Conservation (phyloP, 2,329 filamentous ascomycete genomes). For the Colletotrichum sp. region DNA sequence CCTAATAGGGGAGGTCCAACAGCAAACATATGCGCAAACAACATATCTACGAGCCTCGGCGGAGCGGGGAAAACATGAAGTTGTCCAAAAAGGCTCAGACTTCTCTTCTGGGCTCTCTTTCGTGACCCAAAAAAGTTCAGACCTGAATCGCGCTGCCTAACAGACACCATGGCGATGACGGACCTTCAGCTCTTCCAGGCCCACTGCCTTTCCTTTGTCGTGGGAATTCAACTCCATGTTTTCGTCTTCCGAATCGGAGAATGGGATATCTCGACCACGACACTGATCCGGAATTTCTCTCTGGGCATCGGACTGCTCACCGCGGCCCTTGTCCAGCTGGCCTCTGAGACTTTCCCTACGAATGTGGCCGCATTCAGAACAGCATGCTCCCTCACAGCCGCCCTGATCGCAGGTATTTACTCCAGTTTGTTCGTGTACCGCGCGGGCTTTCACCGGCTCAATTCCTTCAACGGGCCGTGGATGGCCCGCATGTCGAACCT, state of each 20-base stretch:
- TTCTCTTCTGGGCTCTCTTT: not conserved
- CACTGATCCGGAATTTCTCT: slow-evolving; percentile 13
- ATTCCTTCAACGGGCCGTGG: slow-evolving; percentile 31
- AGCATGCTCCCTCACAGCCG: not conserved
- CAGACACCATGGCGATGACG: not conserved
- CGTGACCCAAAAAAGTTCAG: not conserved
- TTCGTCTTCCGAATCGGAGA: slow-evolving; percentile 28
- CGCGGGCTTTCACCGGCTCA: slow-evolving; percentile 28
- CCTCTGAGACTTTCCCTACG: not conserved
- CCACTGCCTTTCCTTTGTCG: slow-evolving; percentile 1
- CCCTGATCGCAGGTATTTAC: slow-evolving; percentile 17
- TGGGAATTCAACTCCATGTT: slow-evolving; percentile 20
- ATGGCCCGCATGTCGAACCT: slow-evolving; percentile 28
- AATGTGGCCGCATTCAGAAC: not conserved
- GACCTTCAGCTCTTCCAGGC: not conserved
- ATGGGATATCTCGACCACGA: slow-evolving; percentile 25
- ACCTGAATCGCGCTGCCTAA: not conserved
- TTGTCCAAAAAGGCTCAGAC: not conserved
- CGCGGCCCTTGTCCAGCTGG: not conserved
- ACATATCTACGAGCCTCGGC: not conserved
- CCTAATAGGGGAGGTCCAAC: not conserved
- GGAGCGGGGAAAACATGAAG: not conserved
- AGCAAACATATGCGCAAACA: not conserved
- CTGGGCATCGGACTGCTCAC: not conserved
- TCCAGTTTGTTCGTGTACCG: slow-evolving; percentile 26